Conservation (phyloP, 345 rosid species). For the Crucihimalaya himalaica region DNA sequence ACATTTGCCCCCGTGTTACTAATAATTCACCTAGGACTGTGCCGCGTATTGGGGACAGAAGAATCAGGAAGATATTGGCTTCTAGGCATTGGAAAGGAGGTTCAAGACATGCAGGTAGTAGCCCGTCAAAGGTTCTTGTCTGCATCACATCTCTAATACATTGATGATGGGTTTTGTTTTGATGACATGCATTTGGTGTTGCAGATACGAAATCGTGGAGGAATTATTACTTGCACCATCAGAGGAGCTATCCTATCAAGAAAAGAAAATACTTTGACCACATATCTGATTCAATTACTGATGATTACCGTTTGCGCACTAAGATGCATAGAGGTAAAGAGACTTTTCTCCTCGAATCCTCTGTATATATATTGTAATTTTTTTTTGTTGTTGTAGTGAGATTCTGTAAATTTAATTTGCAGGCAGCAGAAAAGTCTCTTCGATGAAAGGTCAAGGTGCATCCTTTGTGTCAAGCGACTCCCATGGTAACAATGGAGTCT, state of each 20-base stretch:
- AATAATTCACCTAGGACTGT: slow-evolving; percentile 59
- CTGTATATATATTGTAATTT: slow-evolving; percentile 12
- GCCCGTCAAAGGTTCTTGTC: slow-evolving; percentile 2
- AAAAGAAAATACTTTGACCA: slow-evolving; percentile 63
- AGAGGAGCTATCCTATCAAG: slow-evolving; percentile 78
- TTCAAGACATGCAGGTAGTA: slow-evolving; percentile 58
- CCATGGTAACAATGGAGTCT: slow-evolving; percentile 32
- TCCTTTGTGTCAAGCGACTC: slow-evolving; percentile 39
- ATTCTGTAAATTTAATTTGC: slow-evolving; percentile 32
- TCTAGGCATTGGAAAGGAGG: slow-evolving; percentile 79
- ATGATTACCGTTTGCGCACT: slow-evolving; percentile 44
- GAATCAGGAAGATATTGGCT: slow-evolving; percentile 95
- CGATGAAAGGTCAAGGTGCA: slow-evolving; percentile 45
- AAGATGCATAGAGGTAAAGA: slow-evolving; percentile 53
- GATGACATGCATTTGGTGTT: slow-evolving; percentile 29
- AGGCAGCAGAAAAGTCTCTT: slow-evolving; percentile 52
- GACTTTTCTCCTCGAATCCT: not conserved
- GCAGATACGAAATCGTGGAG: slow-evolving; percentile 60
- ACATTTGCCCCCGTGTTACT: slow-evolving; percentile 58
- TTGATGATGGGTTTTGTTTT: slow-evolving; percentile 19
- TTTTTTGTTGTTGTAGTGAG: slow-evolving; percentile 9
- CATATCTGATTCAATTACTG: slow-evolving; percentile 53
- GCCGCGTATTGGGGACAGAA: slow-evolving; percentile 80
- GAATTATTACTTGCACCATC: slow-evolving; percentile 57
- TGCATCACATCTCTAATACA: not conserved